Evolutionary conservation across 768 basidiomycete genomes (phyloP).

Genomic region (Phaffia australis): DNA sequence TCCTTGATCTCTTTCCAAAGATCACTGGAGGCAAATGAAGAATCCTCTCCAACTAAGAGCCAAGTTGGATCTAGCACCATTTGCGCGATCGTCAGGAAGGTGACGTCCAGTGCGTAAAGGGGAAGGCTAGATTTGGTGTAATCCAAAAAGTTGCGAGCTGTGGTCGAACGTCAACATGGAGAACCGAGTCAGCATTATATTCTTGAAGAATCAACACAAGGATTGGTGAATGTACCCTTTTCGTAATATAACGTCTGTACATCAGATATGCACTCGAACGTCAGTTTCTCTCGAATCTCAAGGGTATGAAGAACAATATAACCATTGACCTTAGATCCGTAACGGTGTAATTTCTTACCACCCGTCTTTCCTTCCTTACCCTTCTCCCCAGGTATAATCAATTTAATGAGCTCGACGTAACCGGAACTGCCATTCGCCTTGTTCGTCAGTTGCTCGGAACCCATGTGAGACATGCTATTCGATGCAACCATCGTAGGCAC

Average conservation of each 20-base stretch:
- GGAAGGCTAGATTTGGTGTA: slow-evolving; percentile 1
- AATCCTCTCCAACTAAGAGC: slow-evolving; percentile 1
- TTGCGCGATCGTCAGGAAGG: neutral
- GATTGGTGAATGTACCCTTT: neutral
- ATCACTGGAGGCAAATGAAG: neutral
- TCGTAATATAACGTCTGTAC: neutral
- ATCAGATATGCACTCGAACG: neutral
- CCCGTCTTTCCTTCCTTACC: slow-evolving; percentile 5
- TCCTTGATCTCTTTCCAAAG: slow-evolving; percentile 19
- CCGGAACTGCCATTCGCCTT: neutral
- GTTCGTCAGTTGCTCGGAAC: neutral
- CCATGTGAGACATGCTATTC: neutral
- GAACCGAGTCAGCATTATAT: slow-evolving; percentile 18
- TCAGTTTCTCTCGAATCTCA: too few species aligned
- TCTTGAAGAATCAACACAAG: slow-evolving; percentile 1
- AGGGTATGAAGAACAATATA: neutral
- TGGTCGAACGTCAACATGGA: slow-evolving; percentile 6
- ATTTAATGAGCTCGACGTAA: slow-evolving; percentile 13
- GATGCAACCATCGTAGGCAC: neutral
- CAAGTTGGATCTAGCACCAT: slow-evolving; percentile 21
- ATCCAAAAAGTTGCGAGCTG: slow-evolving; percentile 4
- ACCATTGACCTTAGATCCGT: neutral
- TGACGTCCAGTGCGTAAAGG: slow-evolving; percentile 18
- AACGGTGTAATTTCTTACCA: slow-evolving; percentile 6
- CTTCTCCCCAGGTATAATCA: slow-evolving; percentile 22